These are phyloP conservation scores for Limonium bicolor DNA, from an alignment of 148 eudicot genomes.

Conservation along the genomic window DNA sequence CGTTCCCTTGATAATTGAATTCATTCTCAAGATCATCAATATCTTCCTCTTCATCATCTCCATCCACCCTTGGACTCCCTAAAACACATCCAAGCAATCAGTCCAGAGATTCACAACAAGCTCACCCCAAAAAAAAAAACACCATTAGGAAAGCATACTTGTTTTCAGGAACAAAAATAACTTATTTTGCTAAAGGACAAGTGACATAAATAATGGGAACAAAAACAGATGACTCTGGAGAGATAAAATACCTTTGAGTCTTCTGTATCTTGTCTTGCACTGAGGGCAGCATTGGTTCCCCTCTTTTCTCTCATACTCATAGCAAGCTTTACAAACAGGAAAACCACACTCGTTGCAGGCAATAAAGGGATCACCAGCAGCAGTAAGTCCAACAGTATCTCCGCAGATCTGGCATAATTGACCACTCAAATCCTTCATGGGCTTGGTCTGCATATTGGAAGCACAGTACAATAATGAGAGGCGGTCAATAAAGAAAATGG, in stretches of 20 bases:
- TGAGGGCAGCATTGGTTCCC: constrained; percentile 78
- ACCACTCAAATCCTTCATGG: constrained; percentile 41
- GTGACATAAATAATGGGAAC: background rate
- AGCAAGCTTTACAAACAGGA: constrained; percentile 67
- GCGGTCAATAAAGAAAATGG: no score
- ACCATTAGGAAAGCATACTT: no score
- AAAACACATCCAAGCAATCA: constrained; percentile 1
- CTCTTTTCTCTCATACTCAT: constrained; percentile 69
- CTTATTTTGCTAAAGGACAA: no score
- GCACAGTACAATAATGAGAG: no score
- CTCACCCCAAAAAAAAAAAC: no score
- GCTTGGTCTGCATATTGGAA: constrained; percentile 48
- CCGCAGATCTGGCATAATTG: constrained; percentile 74
- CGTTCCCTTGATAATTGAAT: constrained; percentile 53
- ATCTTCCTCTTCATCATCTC: constrained; percentile 95
- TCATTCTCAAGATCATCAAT: constrained; percentile 90
- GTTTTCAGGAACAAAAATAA: no score
- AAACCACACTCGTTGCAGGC: constrained; percentile 79
- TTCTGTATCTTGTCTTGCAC: constrained; percentile 83
- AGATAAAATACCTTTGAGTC: constrained; percentile 54
- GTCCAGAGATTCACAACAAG: constrained; percentile 3
- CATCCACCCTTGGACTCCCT: constrained; percentile 71
- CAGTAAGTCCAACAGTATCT: constrained; percentile 41
- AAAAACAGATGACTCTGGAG: background rate
- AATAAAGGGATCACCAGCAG: constrained; percentile 44